Evolutionary conservation across 78 protist species (phyloP), one percentile per base, ranked within the genome.

Genomic region (Dictyostelium purpureum): DNA sequence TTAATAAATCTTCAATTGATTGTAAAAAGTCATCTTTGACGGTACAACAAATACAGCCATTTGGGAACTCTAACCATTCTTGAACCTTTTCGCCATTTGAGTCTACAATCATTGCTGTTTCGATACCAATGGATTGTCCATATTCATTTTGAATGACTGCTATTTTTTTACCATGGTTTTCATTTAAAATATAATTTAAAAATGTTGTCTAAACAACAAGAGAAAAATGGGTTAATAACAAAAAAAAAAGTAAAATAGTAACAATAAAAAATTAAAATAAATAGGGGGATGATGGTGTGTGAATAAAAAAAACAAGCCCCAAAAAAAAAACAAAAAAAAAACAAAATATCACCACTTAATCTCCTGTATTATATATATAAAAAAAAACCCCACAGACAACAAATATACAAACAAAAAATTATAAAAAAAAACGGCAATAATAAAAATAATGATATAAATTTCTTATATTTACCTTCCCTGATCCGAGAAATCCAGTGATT

Each of bases 41-140:
- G 21, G 97, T 81, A 83, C 97, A 96, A 78, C 97, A 96, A 28
- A 96, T 67, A 66, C 97, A 96, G 2, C 97, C 97, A 85, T 95
- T 95, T 51, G 87, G 81, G 38, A 95, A 69, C 79, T 95, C 97
- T 73, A 92, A 52, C 77, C 93, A 56, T 69, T 95, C 97, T 26
- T 87, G 82, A 26, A 88, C 91, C 69, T 80, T 57, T 24, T 33
- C 33, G 28, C 88, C 95, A 69, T 83, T 90, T 67, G 67, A 52
- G 59, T 79, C 92, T 24, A 45, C 77, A 56, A 92, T 75, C 90
- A 92, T 92, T 10, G 95, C 95, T 43, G 89, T 87, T n/a, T 92
- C 95, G 18, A 92, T 75, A 43, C 88, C 91, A 73, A 92, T 92
- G 0, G 65, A 88, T n/a, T 73, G 57, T 0, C 95, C 95, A 92